A percentile compares a stretch with the other conserved stretches of the same genome.
Conservation (phyloP, 208 protist genomes). For the Leishmania mexicana region DNA sequence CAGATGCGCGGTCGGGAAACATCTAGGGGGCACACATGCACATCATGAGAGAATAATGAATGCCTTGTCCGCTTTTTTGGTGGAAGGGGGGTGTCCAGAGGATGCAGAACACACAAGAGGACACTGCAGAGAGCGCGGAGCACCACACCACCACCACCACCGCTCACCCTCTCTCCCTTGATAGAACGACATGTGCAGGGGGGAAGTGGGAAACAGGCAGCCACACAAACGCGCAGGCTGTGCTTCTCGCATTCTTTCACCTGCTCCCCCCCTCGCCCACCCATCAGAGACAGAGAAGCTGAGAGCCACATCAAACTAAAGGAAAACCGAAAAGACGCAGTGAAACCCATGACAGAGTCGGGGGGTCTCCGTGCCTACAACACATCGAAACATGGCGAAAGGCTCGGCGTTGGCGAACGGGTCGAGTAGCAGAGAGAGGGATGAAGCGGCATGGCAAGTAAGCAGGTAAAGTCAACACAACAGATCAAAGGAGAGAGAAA, state of each 20-base stretch:
- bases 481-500: neutral
- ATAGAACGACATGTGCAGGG: neutral
- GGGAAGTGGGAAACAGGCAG: neutral
- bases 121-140: too few species aligned
- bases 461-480: neutral
- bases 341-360: too few species aligned
- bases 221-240: neutral
- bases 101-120: neutral
- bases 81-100: too few species aligned
- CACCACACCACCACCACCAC: too few species aligned
- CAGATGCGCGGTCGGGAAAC: too few species aligned
- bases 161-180: too few species aligned
- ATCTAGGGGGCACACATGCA: too few species aligned
- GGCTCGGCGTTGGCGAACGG: neutral
- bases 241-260: too few species aligned
- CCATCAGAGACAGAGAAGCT: too few species aligned
- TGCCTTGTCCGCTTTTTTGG: neutral
- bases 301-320: too few species aligned
- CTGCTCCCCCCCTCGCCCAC: too few species aligned
- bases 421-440: neutral
- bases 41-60: conserved; percentile 3
- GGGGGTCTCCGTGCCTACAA: neutral
- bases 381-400: neutral
- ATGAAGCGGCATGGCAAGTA: neutral
- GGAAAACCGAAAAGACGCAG: too few species aligned